Evolutionary conservation across 2,329 filamentous ascomycete genomes (phyloP), one percentile per base, ranked within the genome.

Genomic region (Pezicula radicicola): DNA sequence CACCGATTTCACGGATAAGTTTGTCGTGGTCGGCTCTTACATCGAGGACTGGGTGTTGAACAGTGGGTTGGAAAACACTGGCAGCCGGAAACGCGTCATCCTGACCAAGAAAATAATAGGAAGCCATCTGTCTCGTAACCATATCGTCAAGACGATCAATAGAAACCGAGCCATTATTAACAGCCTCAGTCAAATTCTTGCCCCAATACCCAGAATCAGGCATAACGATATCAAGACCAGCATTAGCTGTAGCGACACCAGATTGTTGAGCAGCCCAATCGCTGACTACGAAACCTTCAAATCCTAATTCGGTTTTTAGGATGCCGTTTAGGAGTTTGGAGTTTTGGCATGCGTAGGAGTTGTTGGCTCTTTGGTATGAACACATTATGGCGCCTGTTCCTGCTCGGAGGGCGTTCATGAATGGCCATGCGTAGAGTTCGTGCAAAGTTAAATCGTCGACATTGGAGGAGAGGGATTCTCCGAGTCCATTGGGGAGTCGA

Each of bases 191-290:
- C 16, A 76, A 3, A 78, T 78, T 63, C 88, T 88, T 65, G 87
- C 85, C 53, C 84, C 81, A 7, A 82, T 73, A 55, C 79, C 48
- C 37, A 19, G 19, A 9, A 36, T 33, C 58, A 2, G 60, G 61
- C 60, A 62, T 62, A 13, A 50, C 49, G 50, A 87, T 83, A 63
- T 96, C 92, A 3, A 96, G 76, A 1, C 92, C 92, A 3, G 89
- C 88, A 4, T 96, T 73, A 3, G 90, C 87, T 47, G 83, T 87
- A 10, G 81, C 82, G 1, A 95, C 88, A 13, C 91, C 91, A 5
- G 86, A 85, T 54, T 89, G 83, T 64, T 95, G 90, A 1, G 87
- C 89, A 3, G 91, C 76, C 89, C 90, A 96, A 66, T 96, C 91
- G 0, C 84, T 87, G 75, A 93, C 87, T 8, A 93, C 81, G 49